Evolutionary conservation across 108 stramenopile genomes (phyloP).

Genomic region (Discostella stelligeroides): DNA sequence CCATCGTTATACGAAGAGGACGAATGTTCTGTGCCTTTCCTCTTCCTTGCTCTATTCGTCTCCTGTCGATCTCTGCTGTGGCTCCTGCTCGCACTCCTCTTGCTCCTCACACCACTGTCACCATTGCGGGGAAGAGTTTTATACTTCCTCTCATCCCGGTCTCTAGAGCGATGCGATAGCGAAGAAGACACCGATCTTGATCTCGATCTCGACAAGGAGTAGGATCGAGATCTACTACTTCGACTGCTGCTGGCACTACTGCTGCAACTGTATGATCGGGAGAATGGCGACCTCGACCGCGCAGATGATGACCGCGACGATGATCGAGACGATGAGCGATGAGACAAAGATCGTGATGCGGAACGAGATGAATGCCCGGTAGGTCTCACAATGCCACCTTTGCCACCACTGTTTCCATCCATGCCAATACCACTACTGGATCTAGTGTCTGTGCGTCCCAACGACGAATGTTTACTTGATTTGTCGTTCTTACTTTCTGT

Average conservation of each 20-base stretch:
- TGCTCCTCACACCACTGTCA: not conserved
- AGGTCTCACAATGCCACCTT: too few relatives aligned
- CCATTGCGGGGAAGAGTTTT: not conserved
- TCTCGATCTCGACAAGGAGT: slow-evolving; percentile 12
- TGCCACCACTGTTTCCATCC: too few relatives aligned
- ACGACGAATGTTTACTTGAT: not conserved
- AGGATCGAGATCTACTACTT: slow-evolving; percentile 18
- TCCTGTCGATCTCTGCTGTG: slow-evolving; percentile 5
- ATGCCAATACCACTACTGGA: too few relatives aligned
- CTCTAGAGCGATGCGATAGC: slow-evolving; percentile 4
- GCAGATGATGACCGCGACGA: slow-evolving; percentile 5
- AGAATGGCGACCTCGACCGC: slow-evolving; percentile 7
- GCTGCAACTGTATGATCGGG: slow-evolving; percentile 8
- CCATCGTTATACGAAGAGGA: not conserved
- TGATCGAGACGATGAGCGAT: slow-evolving; percentile 5
- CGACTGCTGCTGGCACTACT: slow-evolving; percentile 1
- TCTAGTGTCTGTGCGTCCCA: not conserved
- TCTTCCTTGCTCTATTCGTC: not conserved
- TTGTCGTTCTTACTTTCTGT: slow-evolving; percentile 5
- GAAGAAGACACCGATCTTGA: slow-evolving; percentile 15
- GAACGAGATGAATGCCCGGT: too few relatives aligned
- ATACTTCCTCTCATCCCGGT: slow-evolving; percentile 9
- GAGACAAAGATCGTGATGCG: too few relatives aligned
- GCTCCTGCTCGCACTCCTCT: slow-evolving; percentile 14
- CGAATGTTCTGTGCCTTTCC: not conserved